A percentile compares a stretch with the other conserved stretches of the same genome.
phyloP scores from a whole-genome alignment of 495 filamentous ascomycete species.

The Parathielavia hyrcaniae region DNA sequence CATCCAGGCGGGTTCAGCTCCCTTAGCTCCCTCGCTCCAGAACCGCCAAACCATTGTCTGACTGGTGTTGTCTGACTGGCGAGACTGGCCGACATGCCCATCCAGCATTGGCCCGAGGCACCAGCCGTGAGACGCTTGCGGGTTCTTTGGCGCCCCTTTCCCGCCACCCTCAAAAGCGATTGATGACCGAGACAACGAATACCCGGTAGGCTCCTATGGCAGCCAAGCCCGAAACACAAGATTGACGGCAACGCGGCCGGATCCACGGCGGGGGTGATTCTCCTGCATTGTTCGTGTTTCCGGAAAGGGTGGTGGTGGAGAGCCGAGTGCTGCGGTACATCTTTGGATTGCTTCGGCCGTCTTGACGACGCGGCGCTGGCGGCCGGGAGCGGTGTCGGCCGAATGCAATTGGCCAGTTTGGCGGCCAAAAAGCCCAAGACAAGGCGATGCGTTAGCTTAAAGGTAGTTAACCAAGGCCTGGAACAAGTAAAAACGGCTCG shows the following conservation, averaged over 20 bases:
- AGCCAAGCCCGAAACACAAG: conserved; percentile 10
- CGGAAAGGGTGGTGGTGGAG: background rate
- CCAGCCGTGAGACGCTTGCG: conserved; percentile 9
- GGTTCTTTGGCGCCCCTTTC: conserved; percentile 3
- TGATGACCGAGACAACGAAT: conserved; percentile 8
- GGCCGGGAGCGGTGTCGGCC: too few species aligned
- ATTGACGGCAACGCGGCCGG: background rate
- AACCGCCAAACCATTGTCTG: background rate
- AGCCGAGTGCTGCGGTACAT: too few species aligned
- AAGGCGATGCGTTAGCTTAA: too few species aligned
- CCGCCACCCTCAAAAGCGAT: background rate
- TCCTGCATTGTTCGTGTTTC: conserved; percentile 2
- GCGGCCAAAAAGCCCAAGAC: too few species aligned
- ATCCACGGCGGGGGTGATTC: conserved; percentile 7
- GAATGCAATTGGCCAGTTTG: too few species aligned
- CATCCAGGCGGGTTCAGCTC: conserved; percentile 7
- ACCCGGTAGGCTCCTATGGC: too few species aligned
- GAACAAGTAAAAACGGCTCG: too few species aligned
- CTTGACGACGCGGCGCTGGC: too few species aligned
- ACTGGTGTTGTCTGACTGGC: too few species aligned
- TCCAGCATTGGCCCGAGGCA: background rate
- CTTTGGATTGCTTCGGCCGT: too few species aligned
- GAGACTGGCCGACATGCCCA: background rate
- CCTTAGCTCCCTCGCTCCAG: conserved; percentile 1
- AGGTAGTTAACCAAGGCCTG: too few species aligned